Evolutionary conservation across 140 eudicot species (phyloP).

Genomic region (Oenanthe javanica): DNA sequence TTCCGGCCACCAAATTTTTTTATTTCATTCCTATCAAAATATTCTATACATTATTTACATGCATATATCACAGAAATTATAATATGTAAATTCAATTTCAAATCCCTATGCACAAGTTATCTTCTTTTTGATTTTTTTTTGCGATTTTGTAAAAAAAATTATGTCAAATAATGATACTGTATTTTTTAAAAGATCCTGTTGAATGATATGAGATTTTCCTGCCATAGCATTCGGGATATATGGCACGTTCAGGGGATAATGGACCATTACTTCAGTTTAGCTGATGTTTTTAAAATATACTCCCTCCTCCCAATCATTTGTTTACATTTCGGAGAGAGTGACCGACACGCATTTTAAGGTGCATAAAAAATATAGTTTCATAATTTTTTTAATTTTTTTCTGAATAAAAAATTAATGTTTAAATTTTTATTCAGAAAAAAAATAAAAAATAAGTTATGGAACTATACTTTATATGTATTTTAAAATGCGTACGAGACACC

Average conservation of each 20-base stretch:
- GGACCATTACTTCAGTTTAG: neutral
- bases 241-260: neutral
- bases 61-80: neutral
- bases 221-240: neutral
- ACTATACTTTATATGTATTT: neutral
- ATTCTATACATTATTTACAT: neutral
- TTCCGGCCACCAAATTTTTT: neutral
- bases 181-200: neutral
- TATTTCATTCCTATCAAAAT: neutral
- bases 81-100: neutral
- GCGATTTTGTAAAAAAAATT: neutral
- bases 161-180: too few relatives aligned
- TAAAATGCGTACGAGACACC: too few relatives aligned
- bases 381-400: too few relatives aligned
- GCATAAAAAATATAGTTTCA: too few relatives aligned
- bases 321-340: neutral
- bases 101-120: neutral
- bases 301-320: too few relatives aligned
- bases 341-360: too few relatives aligned
- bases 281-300: too few relatives aligned
- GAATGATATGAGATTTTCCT: neutral
- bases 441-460: too few relatives aligned
- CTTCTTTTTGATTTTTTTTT: neutral
- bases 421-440: too few relatives aligned
- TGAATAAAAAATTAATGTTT: too few relatives aligned